Conservation (phyloP, 768 basidiomycete genomes). For the Hydnum rufescens region DNA sequence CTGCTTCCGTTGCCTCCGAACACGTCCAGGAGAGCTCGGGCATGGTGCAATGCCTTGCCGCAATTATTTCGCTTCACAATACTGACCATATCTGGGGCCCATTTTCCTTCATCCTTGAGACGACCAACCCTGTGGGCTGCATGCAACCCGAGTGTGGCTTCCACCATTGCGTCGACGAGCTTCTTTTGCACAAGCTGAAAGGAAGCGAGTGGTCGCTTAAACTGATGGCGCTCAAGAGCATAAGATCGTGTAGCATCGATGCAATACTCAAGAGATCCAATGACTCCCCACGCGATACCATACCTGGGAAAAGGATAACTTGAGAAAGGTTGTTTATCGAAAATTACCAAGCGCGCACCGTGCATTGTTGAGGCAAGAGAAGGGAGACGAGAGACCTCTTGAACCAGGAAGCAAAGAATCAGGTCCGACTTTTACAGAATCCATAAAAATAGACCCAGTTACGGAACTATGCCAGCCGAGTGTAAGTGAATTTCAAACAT, state of each 20-base stretch:
- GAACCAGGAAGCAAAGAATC: constrained; percentile 61
- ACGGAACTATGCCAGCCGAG: constrained; percentile 22
- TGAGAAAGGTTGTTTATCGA: constrained; percentile 1
- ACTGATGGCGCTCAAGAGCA: constrained; percentile 79
- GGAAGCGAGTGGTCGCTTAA: constrained; percentile 69
- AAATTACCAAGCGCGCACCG: constrained; percentile 21
- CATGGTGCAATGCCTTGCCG: constrained; percentile 74
- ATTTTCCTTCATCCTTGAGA: constrained; percentile 57
- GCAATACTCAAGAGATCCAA: constrained; percentile 91
- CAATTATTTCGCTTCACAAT: constrained; percentile 92
- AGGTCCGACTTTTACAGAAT: constrained; percentile 57
- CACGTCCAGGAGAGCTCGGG: constrained; percentile 67
- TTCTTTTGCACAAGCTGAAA: constrained; percentile 99
- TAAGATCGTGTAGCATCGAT: constrained; percentile 58
- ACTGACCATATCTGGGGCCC: constrained; percentile 85
- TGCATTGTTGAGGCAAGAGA: constrained; percentile 84
- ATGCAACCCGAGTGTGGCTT: constrained; percentile 56
- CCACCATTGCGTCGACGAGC: constrained; percentile 80
- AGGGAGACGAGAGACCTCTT: constrained; percentile 63
- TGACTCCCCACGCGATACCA: constrained; percentile 88
- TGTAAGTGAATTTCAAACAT: neutral
- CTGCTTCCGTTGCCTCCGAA: constrained; percentile 85
- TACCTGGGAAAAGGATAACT: constrained; percentile 25
- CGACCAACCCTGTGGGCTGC: constrained; percentile 67
- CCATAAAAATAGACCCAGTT: constrained; percentile 83